Conservation (phyloP, 2,329 filamentous ascomycete species). For the Orbilia ellipsospora region DNA sequence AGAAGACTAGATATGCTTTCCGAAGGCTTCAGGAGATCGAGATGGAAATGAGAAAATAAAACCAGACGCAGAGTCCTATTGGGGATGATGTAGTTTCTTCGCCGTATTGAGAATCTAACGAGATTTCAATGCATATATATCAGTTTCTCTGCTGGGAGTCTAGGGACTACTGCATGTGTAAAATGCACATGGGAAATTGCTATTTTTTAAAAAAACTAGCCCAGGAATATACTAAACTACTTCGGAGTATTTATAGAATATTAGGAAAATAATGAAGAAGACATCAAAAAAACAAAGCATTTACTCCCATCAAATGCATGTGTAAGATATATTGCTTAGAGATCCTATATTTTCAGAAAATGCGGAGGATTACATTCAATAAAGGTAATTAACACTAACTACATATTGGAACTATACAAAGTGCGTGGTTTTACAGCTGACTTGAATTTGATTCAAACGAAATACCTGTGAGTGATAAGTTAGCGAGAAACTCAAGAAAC, state of each 20-base stretch:
- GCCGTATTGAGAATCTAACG: too few relatives aligned
- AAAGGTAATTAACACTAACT: too few relatives aligned
- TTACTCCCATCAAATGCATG: too few relatives aligned
- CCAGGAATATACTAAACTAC: not conserved
- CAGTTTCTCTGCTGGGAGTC: too few relatives aligned
- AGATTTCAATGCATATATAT: too few relatives aligned
- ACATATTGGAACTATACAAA: not conserved
- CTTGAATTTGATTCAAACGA: not conserved
- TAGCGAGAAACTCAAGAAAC: not conserved
- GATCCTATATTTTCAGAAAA: too few relatives aligned
- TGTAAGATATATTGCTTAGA: too few relatives aligned
- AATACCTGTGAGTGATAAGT: not conserved
- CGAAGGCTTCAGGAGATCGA: slow-evolving; percentile 20
- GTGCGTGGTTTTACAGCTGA: not conserved
- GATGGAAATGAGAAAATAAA: not conserved
- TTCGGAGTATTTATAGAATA: not conserved
- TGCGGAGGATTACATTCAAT: too few relatives aligned
- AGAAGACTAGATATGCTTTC: slow-evolving; percentile 7
- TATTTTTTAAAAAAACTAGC: not conserved
- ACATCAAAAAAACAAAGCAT: too few relatives aligned
- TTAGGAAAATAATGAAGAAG: too few relatives aligned
- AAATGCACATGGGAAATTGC: not conserved
- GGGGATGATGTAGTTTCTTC: too few relatives aligned
- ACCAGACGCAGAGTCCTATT: not conserved
- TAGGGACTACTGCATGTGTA: too few relatives aligned